A percentile compares a stretch with the other conserved stretches of the same genome.
These are phyloP conservation scores for Phylloporus sp. DNA, from an alignment of 768 basidiomycete genomes.

Conservation along the genomic window DNA sequence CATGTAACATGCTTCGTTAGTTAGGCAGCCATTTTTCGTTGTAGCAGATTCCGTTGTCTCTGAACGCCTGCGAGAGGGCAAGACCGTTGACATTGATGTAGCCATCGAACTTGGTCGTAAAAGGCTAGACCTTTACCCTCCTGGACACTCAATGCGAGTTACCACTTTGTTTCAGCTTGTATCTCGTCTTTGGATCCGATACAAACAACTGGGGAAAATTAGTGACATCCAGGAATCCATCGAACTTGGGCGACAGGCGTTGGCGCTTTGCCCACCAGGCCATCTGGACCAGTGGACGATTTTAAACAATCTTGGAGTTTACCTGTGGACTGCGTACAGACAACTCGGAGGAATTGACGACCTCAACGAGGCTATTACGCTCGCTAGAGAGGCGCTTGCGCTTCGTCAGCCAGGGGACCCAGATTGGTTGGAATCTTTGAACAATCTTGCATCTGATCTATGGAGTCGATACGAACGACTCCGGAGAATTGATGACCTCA, in stretches of 20 bases:
- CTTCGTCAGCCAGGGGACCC: not conserved
- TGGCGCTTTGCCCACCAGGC: not conserved
- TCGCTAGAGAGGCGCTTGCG: not conserved
- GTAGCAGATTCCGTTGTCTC: not conserved
- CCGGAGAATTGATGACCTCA: not conserved
- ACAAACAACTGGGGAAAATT: not conserved
- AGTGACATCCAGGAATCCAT: not conserved
- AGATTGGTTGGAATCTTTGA: not conserved
- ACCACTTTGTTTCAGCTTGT: not conserved
- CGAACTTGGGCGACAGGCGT: not conserved
- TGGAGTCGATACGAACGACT: not conserved
- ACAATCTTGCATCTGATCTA: not conserved
- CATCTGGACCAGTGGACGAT: not conserved
- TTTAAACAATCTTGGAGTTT: not conserved
- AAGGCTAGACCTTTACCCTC: not conserved
- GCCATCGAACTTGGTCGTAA: not conserved
- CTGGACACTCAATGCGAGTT: not conserved
- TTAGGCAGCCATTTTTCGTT: not conserved
- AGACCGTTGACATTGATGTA: not conserved
- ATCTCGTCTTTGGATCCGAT: not conserved
- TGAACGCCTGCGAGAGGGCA: not conserved
- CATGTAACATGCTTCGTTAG: not conserved
- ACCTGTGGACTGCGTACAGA: not conserved
- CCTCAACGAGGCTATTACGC: not conserved
- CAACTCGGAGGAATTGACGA: not conserved